Conservation (phyloP, 495 filamentous ascomycete species). For the Penicillium psychrofluorescens region DNA sequence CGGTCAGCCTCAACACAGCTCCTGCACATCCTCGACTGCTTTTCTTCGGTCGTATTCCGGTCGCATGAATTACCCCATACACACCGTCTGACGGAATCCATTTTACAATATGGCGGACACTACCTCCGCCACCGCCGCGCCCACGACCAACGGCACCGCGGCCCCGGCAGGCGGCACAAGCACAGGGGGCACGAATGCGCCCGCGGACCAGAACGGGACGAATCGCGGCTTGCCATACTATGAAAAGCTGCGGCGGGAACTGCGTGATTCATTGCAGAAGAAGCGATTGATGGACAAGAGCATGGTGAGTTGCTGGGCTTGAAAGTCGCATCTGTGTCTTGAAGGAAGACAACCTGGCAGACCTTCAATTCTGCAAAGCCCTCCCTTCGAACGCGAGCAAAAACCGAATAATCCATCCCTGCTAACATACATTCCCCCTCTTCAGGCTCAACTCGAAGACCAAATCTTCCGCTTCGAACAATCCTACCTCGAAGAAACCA, state of each 20-base stretch:
- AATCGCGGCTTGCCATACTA: constrained; percentile 59
- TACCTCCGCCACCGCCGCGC: constrained; percentile 25
- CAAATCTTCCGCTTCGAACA: constrained; percentile 78
- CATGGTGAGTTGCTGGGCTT: constrained; percentile 39
- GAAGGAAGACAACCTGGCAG: too few relatives aligned
- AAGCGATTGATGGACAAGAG: constrained; percentile 62
- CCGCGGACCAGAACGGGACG: constrained; percentile 18
- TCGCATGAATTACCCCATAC: not conserved
- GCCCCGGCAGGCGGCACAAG: constrained; percentile 14
- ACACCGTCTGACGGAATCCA: too few relatives aligned
- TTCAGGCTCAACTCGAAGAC: constrained; percentile 63
- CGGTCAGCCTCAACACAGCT: too few relatives aligned
- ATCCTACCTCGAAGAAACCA: constrained; percentile 85
- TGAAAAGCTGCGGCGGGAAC: constrained; percentile 62
- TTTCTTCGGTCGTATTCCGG: too few relatives aligned
- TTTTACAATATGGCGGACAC: constrained; percentile 46
- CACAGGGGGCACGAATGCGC: constrained; percentile 25
- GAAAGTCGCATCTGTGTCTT: not conserved
- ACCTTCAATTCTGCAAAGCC: too few relatives aligned
- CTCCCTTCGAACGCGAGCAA: too few relatives aligned
- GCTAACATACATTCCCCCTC: not conserved
- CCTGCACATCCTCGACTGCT: too few relatives aligned
- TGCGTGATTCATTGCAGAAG: constrained; percentile 59
- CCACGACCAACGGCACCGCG: constrained; percentile 11
- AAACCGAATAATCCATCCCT: not conserved